These are phyloP conservation scores for Podila minutissima DNA, from an alignment of 192 early-diverging fungal species.

Conservation along the genomic window DNA sequence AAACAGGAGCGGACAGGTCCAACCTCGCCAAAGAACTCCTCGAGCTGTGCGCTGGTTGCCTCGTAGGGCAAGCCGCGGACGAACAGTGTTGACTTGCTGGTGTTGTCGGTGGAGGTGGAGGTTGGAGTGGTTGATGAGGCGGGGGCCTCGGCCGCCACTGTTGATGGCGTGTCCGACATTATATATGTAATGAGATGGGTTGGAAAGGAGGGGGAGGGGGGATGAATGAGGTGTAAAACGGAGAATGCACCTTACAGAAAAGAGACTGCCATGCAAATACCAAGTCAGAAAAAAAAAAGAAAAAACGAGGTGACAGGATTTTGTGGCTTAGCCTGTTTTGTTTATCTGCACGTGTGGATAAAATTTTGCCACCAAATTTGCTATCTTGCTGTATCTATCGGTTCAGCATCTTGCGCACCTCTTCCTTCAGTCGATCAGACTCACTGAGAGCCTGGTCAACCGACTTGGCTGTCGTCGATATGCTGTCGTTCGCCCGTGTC, in stretches of 20 bases:
- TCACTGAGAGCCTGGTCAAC: conserved; percentile 49
- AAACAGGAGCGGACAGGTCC: conserved; percentile 93
- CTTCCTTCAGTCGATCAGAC: conserved; percentile 37
- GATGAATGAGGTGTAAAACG: conserved; percentile 1
- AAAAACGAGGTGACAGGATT: background rate
- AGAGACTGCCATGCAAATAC: background rate
- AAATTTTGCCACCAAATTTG: too few relatives aligned
- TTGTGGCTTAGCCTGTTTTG: too few relatives aligned
- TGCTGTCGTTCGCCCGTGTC: conserved; percentile 26
- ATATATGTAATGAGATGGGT: conserved; percentile 4
- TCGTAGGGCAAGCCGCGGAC: conserved; percentile 87
- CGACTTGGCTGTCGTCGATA: conserved; percentile 22
- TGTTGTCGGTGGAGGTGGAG: conserved; percentile 17
- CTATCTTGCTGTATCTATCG: conserved; percentile 1
- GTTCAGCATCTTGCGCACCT: conserved; percentile 37
- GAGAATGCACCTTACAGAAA: background rate
- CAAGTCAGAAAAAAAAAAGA: background rate
- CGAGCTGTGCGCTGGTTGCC: conserved; percentile 84
- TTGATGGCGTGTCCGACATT: conserved; percentile 44
- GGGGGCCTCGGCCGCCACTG: conserved; percentile 15
- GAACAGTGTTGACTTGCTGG: conserved; percentile 76
- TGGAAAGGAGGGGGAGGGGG: background rate
- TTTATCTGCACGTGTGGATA: too few relatives aligned
- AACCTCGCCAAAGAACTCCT: conserved; percentile 88
- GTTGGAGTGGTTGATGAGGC: conserved; percentile 13